A percentile compares a stretch with the other conserved stretches of the same genome.
phyloP scores from a whole-genome alignment of 192 early-diverging fungal species.

The Mortierella alpina region DNA sequence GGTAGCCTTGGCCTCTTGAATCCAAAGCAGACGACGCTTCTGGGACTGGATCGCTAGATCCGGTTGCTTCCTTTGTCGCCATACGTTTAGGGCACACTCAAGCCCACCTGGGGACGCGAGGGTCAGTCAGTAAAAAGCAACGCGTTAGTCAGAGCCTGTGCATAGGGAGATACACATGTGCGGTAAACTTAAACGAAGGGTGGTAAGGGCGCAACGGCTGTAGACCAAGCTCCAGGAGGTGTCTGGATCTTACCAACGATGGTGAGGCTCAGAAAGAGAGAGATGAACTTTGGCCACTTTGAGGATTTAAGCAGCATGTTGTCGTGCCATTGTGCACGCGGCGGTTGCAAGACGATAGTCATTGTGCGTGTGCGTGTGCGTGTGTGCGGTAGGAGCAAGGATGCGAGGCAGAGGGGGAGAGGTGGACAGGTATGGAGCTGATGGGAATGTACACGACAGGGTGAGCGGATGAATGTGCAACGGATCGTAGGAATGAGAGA shows the following conservation, averaged over 20 bases:
- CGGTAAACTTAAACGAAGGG: background rate
- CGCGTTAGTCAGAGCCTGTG: too few species aligned
- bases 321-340: slow-evolving; percentile 10
- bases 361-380: background rate
- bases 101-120: background rate
- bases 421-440: background rate
- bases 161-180: background rate
- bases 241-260: background rate
- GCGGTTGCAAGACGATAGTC: background rate
- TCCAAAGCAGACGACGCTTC: background rate
- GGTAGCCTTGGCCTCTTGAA: background rate
- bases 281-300: background rate
- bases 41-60: background rate
- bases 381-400: too few species aligned
- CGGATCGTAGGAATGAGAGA: background rate
- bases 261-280: background rate
- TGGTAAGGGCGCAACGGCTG: background rate
- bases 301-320: background rate
- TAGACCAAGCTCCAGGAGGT: background rate
- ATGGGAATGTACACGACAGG: background rate
- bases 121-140: background rate
- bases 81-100: background rate
- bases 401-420: too few species aligned
- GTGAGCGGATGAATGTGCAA: background rate
- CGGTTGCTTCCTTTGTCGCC: background rate